Evolutionary conservation across 2,329 filamentous ascomycete genomes (phyloP).

Genomic region (Pseudopyrenochaeta lycopersici): DNA sequence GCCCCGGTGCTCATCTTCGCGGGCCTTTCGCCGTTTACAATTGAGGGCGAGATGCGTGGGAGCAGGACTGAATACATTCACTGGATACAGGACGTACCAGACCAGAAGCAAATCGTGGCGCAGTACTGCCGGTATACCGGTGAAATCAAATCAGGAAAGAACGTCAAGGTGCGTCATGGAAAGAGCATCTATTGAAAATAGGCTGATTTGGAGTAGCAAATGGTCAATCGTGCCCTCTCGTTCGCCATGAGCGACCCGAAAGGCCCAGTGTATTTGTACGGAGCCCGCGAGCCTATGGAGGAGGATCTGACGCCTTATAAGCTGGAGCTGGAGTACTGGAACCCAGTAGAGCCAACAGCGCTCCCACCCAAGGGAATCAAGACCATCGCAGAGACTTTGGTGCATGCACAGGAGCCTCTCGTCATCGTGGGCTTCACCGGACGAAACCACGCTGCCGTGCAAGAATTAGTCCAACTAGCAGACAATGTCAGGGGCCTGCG

Average conservation of each 20-base stretch:
- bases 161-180: conserved; percentile 68
- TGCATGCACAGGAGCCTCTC: conserved; percentile 71
- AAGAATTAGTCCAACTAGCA: conserved; percentile 71
- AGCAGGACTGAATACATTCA: conserved; percentile 81
- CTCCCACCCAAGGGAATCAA: conserved; percentile 64
- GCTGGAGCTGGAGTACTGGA: conserved; percentile 75
- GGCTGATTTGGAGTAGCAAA: conserved; percentile 61
- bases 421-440: conserved; percentile 77
- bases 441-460: conserved; percentile 70
- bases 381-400: conserved; percentile 70
- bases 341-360: conserved; percentile 72
- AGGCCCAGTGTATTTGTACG: conserved; percentile 82
- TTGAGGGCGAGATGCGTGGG: conserved; percentile 79
- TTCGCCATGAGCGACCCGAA: conserved; percentile 81
- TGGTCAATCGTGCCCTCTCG: conserved; percentile 84
- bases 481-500: conserved; percentile 73
- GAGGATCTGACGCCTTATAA: conserved; percentile 72
- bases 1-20: conserved; percentile 81
- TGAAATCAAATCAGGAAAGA: conserved; percentile 84
- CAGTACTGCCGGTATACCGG: conserved; percentile 87
- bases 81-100: conserved; percentile 85
- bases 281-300: conserved; percentile 82
- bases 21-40: conserved; percentile 77
- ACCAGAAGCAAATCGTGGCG: conserved; percentile 80
- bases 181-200: not conserved